Evolutionary conservation across 2,329 filamentous ascomycete species (phyloP).

Genomic region (Cercospora sp.): DNA sequence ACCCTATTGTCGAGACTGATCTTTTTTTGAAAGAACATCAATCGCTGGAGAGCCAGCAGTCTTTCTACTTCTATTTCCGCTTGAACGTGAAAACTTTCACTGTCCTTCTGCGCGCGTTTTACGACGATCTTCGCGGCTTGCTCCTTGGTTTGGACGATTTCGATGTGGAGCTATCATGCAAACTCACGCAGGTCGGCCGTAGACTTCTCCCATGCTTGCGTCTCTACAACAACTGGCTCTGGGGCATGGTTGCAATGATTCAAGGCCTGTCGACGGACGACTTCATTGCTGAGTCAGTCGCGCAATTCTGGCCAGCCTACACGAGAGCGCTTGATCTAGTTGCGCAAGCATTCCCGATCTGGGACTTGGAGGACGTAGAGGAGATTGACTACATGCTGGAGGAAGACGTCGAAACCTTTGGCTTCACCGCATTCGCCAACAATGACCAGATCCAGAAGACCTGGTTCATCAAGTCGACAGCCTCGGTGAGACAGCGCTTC

Average conservation of each 20-base stretch:
- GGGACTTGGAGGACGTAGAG: slow-evolving; percentile 49
- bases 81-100: slow-evolving; percentile 79
- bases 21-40: not conserved
- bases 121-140: slow-evolving; percentile 61
- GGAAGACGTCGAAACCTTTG: slow-evolving; percentile 67
- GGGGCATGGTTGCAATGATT: slow-evolving; percentile 56
- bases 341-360: slow-evolving; percentile 57
- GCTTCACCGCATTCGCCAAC: slow-evolving; percentile 58
- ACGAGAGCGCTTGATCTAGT: slow-evolving; percentile 62
- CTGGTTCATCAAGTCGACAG: slow-evolving; percentile 51
- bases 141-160: slow-evolving; percentile 50
- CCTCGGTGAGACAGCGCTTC: slow-evolving; percentile 53
- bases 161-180: slow-evolving; percentile 42
- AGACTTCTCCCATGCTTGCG: slow-evolving; percentile 64
- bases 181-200: slow-evolving; percentile 34
- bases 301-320: slow-evolving; percentile 66
- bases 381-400: slow-evolving; percentile 63
- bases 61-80: slow-evolving; percentile 65
- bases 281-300: slow-evolving; percentile 57
- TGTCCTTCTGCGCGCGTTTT: slow-evolving; percentile 67
- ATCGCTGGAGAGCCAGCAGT: slow-evolving; percentile 36
- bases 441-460: slow-evolving; percentile 47
- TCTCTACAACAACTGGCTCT: slow-evolving; percentile 68
- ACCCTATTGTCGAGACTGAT: slow-evolving; percentile 4
- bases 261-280: slow-evolving; percentile 56